Evolutionary conservation across 2,329 filamentous ascomycete genomes (phyloP), one percentile per base, ranked within the genome.

Genomic region (Colletotrichum musae): DNA sequence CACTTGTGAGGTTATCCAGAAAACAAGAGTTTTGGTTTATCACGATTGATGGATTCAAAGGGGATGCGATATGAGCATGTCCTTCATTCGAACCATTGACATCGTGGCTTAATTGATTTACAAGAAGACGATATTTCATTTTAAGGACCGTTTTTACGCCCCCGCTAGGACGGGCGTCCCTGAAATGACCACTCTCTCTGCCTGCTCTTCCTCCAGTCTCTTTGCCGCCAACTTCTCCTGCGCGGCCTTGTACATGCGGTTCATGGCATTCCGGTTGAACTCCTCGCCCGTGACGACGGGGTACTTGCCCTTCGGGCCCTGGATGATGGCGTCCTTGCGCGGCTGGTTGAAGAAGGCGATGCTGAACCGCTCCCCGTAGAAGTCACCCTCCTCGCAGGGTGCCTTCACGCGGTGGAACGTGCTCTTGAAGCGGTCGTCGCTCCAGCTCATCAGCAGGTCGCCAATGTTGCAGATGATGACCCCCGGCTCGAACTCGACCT

Each of bases 261-360:
- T 43, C 65, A 68, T 68, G 2, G 65, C 65, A 13, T 64, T 57
- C 5, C 58, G 36, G 13, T 86, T 91, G 72, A 92, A 91, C 75
- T 91, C 83, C 61, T 84, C 84, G 2, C 89, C 89, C 0, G 88
- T 91, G 15, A 91, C 83, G 65, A 83, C 75, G 2, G 87, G 85
- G 77, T 91, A 92, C 78, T 91, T 92, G 79, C 88, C 88, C 75
- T 79, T 57, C 2, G 88, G 89, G 0, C 89, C 90, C 74, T 91
- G 88, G 47, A 91, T 89, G 71, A 82, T 74, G 10, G 84, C 84
- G 76, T 89, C 86, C 64, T 83, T 85, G 75, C 85, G 86, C 0
- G 89, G 88, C 79, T 91, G 89, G 72, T 91, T 91, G 78, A 91
- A 91, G 73, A 87, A 92, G 7, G 89, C 89, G 75, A 92, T 88